These are phyloP conservation scores for Auriculariales sp. DNA, from an alignment of 768 basidiomycete species.

Conservation along the genomic window DNA sequence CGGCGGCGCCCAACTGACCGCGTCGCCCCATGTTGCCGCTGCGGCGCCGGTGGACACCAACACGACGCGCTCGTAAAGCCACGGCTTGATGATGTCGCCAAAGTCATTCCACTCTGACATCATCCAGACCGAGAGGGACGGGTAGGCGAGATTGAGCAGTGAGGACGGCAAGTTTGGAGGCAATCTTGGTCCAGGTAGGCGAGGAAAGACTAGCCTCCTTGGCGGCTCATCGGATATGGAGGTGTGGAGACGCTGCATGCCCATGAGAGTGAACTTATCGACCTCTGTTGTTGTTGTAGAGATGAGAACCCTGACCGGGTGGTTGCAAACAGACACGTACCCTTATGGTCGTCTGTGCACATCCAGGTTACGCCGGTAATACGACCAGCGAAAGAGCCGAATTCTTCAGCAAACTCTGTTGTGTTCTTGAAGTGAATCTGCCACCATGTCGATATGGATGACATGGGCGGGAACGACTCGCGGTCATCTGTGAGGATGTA, in stretches of 20 bases:
- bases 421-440: background rate
- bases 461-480: conserved; percentile 36
- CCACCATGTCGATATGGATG: conserved; percentile 22
- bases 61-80: conserved; percentile 60
- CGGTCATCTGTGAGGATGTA: conserved; percentile 61
- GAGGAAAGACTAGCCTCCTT: background rate
- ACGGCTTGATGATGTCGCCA: conserved; percentile 49
- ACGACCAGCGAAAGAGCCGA: background rate
- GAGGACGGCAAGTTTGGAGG: conserved; percentile 59
- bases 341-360: background rate
- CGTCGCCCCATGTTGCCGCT: background rate
- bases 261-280: background rate
- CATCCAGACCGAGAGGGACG: conserved; percentile 52
- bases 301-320: background rate
- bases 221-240: background rate
- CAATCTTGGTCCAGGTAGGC: conserved; percentile 25
- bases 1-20: conserved; percentile 28
- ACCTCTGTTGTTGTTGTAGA: background rate
- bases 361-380: background rate
- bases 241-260: background rate
- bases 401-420: background rate
- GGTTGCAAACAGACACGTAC: background rate
- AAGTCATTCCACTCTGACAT: conserved; percentile 68
- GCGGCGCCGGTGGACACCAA: conserved; percentile 22
- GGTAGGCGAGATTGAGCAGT: conserved; percentile 60